A percentile compares a stretch with the other conserved stretches of the same genome.
phyloP scores from a whole-genome alignment of 1,139 yeast genomes.

The Taphrina pruni region DNA sequence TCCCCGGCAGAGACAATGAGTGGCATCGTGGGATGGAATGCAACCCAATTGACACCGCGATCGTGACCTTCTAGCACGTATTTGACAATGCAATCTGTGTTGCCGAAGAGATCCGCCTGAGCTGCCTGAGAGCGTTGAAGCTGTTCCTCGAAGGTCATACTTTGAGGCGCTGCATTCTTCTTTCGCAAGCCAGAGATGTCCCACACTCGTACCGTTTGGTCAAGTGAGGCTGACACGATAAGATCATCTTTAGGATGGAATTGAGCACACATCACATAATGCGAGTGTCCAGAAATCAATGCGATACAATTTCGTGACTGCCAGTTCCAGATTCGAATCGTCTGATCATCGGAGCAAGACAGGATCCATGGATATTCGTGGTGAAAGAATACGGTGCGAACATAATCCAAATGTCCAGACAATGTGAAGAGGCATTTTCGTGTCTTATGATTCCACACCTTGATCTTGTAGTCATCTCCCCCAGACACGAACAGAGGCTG shows the following conservation, averaged over 20 bases:
- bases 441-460: conserved; percentile 94
- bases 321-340: conserved; percentile 99
- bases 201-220: conserved; percentile 99
- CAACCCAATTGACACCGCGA: conserved; percentile 97
- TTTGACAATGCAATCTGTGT: conserved; percentile 91
- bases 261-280: conserved; percentile 97
- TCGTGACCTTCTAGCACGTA: conserved; percentile 97
- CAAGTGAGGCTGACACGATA: conserved; percentile 92
- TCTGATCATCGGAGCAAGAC: conserved; percentile 96
- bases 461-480: conserved; percentile 93
- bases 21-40: conserved; percentile 96
- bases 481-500: conserved; percentile 97
- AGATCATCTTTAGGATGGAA: conserved; percentile 96
- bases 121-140: conserved; percentile 58
- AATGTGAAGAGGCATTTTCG: conserved; percentile 90
- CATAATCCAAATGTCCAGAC: conserved; percentile 90
- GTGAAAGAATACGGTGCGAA: conserved; percentile 93
- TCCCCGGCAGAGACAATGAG: conserved; percentile 96
- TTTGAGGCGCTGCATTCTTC: conserved; percentile 81
- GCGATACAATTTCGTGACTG: conserved; percentile 92
- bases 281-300: conserved; percentile 96
- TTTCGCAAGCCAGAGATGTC: conserved; percentile 94
- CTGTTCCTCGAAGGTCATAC: conserved; percentile 75
- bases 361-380: conserved; percentile 97
- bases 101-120: conserved; percentile 88